Evolutionary conservation across 2,329 filamentous ascomycete species (phyloP), one percentile per base, ranked within the genome.

Genomic region (Helotiales sp.): DNA sequence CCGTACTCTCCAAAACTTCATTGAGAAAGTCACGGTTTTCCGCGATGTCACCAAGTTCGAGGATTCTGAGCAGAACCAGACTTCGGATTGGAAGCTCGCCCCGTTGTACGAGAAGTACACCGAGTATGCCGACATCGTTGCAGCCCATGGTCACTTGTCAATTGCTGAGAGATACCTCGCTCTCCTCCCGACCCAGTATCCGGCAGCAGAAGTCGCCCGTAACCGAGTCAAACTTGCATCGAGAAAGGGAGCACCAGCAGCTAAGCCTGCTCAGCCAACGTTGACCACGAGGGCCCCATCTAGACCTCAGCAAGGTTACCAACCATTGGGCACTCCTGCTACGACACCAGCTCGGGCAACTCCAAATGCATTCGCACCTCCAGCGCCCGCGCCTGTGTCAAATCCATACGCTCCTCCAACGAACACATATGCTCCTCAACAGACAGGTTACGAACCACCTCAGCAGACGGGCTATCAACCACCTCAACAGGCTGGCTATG

Each of bases 1-100:
- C 64, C 89, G 89, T 69, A 91, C 91, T 55, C 83, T 99, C 50
- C 96, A 98, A 79, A 90, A 92, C 72, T 95, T 99, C 77, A 97
- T 99, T 70, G 96, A 99, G 82, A 99, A 99, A 84, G 96, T 99
- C 55, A 97, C 94, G 0, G 88, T 99, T 63, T 99, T 99, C 89
- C 91, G 96, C 63, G 88, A 96, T 73, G 94, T 97, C 50, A 94
- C 93, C 69, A 93, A 95, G 76, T 99, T 97, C 82, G 83, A 91
- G 74, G 96, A 99, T 77, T 80, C 82, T 8, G 93, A 97, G 76
- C 87, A 87, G 70, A 81, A 82, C 55, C 87, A 92, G 73, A 84
- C 87, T 10, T 89, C 89, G 1, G 92, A 90, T 73, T 99, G 95
- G 95, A 97, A 97, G 81, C 88, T 99, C 67, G 86, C 89, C 43